phyloP scores from a whole-genome alignment of 106 monocot genomes.

The Dioscorea dumetorum region DNA sequence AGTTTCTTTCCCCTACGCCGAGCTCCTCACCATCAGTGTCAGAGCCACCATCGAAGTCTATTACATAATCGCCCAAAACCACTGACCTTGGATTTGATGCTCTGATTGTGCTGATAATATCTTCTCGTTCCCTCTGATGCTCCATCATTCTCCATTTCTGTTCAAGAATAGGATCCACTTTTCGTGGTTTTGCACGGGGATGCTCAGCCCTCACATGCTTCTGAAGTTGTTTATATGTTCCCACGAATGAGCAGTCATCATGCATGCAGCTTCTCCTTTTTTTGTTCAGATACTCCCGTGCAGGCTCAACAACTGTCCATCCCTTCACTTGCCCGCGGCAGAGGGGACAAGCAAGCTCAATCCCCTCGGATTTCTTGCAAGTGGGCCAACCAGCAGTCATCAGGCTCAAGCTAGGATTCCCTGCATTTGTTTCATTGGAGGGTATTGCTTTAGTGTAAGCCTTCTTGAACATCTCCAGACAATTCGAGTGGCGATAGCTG shows the following conservation, averaged over 20 bases:
- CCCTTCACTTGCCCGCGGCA: constrained; percentile 12
- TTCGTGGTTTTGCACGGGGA: constrained; percentile 1
- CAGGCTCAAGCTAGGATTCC: neutral
- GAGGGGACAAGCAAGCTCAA: constrained; percentile 1
- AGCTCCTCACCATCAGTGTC: constrained; percentile 1
- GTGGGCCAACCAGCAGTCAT: neutral
- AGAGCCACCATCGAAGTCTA: neutral
- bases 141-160: constrained; percentile 9
- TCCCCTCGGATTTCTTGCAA: neutral
- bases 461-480: constrained; percentile 6
- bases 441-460: constrained; percentile 2
- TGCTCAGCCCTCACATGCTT: constrained; percentile 4
- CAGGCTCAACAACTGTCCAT: constrained; percentile 7
- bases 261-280: constrained; percentile 11
- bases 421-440: neutral
- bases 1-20: neutral
- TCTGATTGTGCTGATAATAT: constrained; percentile 10
- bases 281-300: constrained; percentile 6
- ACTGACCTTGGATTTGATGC: constrained; percentile 3
- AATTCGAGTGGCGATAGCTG: constrained; percentile 5
- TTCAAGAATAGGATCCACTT: constrained; percentile 6
- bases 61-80: constrained; percentile 5
- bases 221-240: constrained; percentile 7
- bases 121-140: constrained; percentile 5
- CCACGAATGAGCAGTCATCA: constrained; percentile 2